Percentiles rank a stretch among this genome's conserved stretches.
Conservation (phyloP, 345 rosid genomes). For the Trapa bicornis region DNA sequence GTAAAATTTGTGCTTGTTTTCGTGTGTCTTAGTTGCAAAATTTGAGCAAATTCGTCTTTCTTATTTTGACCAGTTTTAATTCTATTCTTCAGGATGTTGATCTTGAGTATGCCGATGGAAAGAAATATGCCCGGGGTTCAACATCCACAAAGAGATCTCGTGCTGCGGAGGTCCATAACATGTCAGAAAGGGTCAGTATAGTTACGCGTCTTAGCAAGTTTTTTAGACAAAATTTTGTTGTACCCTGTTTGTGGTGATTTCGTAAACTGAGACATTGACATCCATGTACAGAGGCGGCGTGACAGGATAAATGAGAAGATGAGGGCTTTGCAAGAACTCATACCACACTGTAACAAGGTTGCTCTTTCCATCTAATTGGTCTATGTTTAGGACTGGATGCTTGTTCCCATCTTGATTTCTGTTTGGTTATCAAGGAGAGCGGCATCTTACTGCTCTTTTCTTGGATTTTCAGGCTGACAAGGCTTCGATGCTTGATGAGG, state of each 20-base stretch:
- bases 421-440: not conserved
- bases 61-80: not conserved
- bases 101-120: slow-evolving; percentile 38
- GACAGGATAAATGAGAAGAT: slow-evolving; percentile 52
- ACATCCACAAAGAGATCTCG: slow-evolving; percentile 66
- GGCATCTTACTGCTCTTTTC: not conserved
- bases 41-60: not conserved
- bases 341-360: slow-evolving; percentile 54
- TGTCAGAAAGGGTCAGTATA: slow-evolving; percentile 75
- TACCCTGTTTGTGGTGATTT: not conserved
- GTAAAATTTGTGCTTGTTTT: not conserved
- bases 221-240: not conserved
- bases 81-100: slow-evolving; percentile 37
- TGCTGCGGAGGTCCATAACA: slow-evolving; percentile 92
- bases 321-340: slow-evolving; percentile 59
- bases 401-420: not conserved
- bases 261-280: not conserved
- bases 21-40: not conserved
- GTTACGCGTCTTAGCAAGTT: not conserved
- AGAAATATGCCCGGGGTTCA: slow-evolving; percentile 46
- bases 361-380: not conserved
- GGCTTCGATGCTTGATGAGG: slow-evolving; percentile 57
- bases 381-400: not conserved
- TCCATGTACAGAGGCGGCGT: slow-evolving; percentile 39
- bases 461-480: slow-evolving; percentile 31